A percentile compares a stretch with the other conserved stretches of the same genome.
These are phyloP conservation scores for Rutstroemia sp. DNA, from an alignment of 2,329 filamentous ascomycete species.

Conservation along the genomic window DNA sequence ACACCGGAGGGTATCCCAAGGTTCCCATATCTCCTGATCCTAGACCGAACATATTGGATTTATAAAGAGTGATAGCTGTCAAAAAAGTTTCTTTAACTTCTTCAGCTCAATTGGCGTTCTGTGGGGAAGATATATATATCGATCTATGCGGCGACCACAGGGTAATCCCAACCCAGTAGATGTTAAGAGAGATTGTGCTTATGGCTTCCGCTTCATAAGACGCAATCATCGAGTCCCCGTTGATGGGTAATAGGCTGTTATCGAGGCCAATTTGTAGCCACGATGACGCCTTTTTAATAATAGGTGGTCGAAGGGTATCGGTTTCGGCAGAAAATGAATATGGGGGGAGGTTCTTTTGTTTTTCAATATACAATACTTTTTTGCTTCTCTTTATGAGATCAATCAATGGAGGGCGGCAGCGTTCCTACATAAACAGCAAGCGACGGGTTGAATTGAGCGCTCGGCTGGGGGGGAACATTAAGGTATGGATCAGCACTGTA, in stretches of 20 bases:
- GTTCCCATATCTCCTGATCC: slow-evolving; percentile 1
- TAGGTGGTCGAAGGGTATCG: neutral
- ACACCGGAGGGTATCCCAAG: neutral
- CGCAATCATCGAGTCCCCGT: slow-evolving; percentile 6
- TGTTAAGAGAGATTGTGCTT: slow-evolving; percentile 7
- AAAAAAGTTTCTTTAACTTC: neutral
- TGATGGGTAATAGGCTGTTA: slow-evolving; percentile 1
- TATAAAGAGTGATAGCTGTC: neutral
- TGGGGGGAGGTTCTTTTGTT: neutral
- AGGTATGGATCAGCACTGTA: slow-evolving; percentile 10
- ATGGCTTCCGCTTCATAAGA: slow-evolving; percentile 9
- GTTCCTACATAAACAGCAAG: slow-evolving; percentile 8
- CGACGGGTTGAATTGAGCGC: slow-evolving; percentile 5
- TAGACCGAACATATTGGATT: slow-evolving; percentile 8
- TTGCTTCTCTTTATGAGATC: too few relatives aligned
- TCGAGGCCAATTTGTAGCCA: slow-evolving; percentile 9
- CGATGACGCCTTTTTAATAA: slow-evolving; percentile 6
- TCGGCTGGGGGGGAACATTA: slow-evolving; percentile 6
- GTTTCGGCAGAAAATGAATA: slow-evolving; percentile 1
- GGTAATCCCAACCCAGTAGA: slow-evolving; percentile 3
- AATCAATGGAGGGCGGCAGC: slow-evolving; percentile 4
- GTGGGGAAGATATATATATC: slow-evolving; percentile 10
- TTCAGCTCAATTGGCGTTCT: slow-evolving; percentile 1
- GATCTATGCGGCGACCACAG: slow-evolving; percentile 1
- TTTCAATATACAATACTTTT: too few relatives aligned